Evolutionary conservation across 2,329 filamentous ascomycete genomes (phyloP).

Genomic region (Scleromitrula shiraiana): DNA sequence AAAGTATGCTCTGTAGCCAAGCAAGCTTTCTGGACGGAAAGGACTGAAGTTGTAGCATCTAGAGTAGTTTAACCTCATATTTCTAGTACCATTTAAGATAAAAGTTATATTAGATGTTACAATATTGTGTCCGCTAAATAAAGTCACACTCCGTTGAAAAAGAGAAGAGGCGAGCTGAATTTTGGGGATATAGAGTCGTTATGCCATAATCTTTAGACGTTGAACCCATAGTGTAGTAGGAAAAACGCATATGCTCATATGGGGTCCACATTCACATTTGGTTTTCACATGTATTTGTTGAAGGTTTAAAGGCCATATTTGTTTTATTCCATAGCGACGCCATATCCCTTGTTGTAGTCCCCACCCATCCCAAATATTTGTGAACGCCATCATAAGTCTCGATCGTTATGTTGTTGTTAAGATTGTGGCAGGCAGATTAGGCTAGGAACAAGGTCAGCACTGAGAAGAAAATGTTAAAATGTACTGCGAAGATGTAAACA

Average conservation of each 20-base stretch:
- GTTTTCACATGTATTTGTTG: neutral
- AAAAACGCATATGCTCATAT: conserved; percentile 33
- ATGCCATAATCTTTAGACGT: conserved; percentile 32
- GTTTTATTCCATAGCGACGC: conserved; percentile 6
- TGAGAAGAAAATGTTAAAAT: too few species aligned
- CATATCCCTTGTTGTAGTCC: neutral
- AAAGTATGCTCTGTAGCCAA: too few species aligned
- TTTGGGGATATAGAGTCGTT: conserved; percentile 22
- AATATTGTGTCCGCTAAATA: conserved; percentile 17
- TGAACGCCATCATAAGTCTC: neutral
- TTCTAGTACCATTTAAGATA: neutral
- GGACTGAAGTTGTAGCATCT: too few species aligned
- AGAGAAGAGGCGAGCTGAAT: conserved; percentile 20
- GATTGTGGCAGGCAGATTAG: too few species aligned
- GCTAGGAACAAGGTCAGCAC: conserved; percentile 1
- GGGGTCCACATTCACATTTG: conserved; percentile 13
- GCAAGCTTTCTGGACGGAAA: too few species aligned
- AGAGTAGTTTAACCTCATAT: too few species aligned
- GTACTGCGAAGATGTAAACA: neutral
- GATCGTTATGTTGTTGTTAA: neutral
- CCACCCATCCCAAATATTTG: neutral
- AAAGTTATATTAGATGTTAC: neutral
- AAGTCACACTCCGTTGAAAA: conserved; percentile 16
- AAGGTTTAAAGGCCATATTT: conserved; percentile 6
- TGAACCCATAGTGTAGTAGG: conserved; percentile 25